A percentile compares a stretch with the other conserved stretches of the same genome.
Conservation (phyloP, 352 stramenopile species). For the Phytophthora uliginosa region DNA sequence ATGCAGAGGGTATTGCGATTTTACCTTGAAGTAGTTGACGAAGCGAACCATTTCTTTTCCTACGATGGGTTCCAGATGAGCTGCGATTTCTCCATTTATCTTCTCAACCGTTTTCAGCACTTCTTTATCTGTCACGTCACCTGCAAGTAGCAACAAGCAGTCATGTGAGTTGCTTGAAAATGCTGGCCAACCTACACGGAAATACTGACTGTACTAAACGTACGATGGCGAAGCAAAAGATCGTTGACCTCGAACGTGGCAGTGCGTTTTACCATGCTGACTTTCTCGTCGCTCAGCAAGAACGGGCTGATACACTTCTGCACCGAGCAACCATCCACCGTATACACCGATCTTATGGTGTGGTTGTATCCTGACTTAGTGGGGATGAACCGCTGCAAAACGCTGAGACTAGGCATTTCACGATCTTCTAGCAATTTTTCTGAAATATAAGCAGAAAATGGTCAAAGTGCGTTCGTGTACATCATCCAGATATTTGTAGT, state of each 20-base stretch:
- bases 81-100: slow-evolving; percentile 67
- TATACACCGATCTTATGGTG: slow-evolving; percentile 71
- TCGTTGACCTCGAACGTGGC: slow-evolving; percentile 73
- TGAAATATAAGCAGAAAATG: slow-evolving; percentile 6
- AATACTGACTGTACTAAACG: background rate
- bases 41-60: slow-evolving; percentile 67
- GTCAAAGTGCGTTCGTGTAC: background rate
- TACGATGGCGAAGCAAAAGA: slow-evolving; percentile 56
- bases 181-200: no score
- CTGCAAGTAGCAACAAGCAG: slow-evolving; percentile 29
- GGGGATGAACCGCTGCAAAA: slow-evolving; percentile 76
- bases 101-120: slow-evolving; percentile 56
- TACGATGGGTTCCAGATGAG: slow-evolving; percentile 69
- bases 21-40: slow-evolving; percentile 80
- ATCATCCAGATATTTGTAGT: background rate
- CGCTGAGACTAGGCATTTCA: slow-evolving; percentile 62
- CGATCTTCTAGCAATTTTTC: slow-evolving; percentile 53
- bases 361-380: slow-evolving; percentile 83
- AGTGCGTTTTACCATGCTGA: slow-evolving; percentile 52
- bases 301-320: slow-evolving; percentile 77
- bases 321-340: slow-evolving; percentile 60
- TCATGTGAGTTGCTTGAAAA: background rate
- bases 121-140: slow-evolving; percentile 62
- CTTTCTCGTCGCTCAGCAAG: slow-evolving; percentile 48
- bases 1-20: background rate